phyloP scores from a whole-genome alignment of 2,329 filamentous ascomycete genomes.

The Aureobasidium melanogenum region DNA sequence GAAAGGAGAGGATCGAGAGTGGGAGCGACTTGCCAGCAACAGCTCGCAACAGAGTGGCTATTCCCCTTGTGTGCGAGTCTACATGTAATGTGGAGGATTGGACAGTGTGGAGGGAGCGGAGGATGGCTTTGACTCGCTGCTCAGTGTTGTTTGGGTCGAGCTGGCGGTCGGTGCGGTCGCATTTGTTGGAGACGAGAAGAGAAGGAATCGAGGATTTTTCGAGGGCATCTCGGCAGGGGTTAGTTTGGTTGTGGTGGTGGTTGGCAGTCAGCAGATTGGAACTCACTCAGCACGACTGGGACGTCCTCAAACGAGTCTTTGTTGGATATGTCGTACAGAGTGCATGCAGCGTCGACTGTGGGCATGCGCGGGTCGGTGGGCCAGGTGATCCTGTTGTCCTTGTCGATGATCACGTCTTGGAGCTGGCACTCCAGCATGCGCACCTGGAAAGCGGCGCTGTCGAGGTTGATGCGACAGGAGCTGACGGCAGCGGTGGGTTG shows the following conservation, averaged over 20 bases:
- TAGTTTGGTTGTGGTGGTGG: neutral
- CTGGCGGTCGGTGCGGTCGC: slow-evolving; percentile 64
- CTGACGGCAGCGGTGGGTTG: slow-evolving; percentile 32
- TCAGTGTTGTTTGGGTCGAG: slow-evolving; percentile 63
- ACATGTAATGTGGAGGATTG: slow-evolving; percentile 62
- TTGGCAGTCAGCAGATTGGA: neutral
- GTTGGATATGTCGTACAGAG: slow-evolving; percentile 82
- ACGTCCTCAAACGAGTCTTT: slow-evolving; percentile 65
- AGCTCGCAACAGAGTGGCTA: slow-evolving; percentile 65
- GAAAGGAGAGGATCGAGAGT: neutral
- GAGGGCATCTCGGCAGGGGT: slow-evolving; percentile 53
- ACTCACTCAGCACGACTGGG: slow-evolving; percentile 70
- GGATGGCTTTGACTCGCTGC: slow-evolving; percentile 50
- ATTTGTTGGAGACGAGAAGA: slow-evolving; percentile 81
- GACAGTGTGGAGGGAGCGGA: slow-evolving; percentile 59
- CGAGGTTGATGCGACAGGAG: slow-evolving; percentile 48
- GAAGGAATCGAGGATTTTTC: slow-evolving; percentile 65
- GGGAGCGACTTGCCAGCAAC: slow-evolving; percentile 30
- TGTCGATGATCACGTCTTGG: slow-evolving; percentile 42
- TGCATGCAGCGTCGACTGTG: slow-evolving; percentile 70
- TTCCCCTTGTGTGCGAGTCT: slow-evolving; percentile 64
- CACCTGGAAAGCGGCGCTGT: slow-evolving; percentile 47
- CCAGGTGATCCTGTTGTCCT: slow-evolving; percentile 47
- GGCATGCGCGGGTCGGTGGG: slow-evolving; percentile 62
- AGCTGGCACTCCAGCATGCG: slow-evolving; percentile 49